Conservation (phyloP, 352 stramenopile species). For the Blastocystis hominis region DNA sequence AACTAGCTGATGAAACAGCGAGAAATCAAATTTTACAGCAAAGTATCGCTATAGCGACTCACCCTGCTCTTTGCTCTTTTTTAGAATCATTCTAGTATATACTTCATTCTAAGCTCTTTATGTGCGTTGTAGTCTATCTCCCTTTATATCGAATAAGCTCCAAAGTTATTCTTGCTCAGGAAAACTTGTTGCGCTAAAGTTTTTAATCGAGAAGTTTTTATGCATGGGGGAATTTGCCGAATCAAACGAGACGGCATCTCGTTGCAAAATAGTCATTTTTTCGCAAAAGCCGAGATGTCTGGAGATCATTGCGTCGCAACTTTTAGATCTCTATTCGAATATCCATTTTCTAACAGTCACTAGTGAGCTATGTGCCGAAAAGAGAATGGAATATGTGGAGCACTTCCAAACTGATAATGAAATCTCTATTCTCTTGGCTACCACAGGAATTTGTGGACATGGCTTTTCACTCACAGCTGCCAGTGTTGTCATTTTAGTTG, state of each 20-base stretch:
- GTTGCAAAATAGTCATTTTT: neutral
- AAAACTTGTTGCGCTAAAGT: constrained; percentile 23
- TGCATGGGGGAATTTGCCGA: constrained; percentile 9
- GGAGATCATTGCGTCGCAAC: neutral
- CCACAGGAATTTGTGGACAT: constrained; percentile 27
- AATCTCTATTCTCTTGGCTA: neutral
- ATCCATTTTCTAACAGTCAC: neutral
- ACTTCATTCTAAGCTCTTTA: neutral
- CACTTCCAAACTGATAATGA: neutral
- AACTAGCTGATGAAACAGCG: neutral
- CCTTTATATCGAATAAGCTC: neutral
- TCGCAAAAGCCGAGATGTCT: constrained; percentile 14
- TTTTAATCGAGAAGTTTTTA: constrained; percentile 18
- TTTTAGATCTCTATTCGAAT: neutral
- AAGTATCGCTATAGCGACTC: constrained; percentile 4
- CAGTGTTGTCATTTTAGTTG: neutral
- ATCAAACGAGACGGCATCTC: too few relatives aligned
- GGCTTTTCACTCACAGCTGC: constrained; percentile 8
- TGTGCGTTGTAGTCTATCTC: neutral
- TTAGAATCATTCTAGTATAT: neutral
- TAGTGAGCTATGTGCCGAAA: neutral
- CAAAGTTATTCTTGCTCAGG: neutral
- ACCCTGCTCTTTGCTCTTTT: neutral
- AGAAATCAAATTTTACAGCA: neutral
- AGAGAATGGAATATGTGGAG: constrained; percentile 10